Percentiles rank a stretch among this genome's conserved stretches.
Evolutionary conservation across 208 protist genomes (phyloP).

Genomic region (Endotrypanum monterogeii): DNA sequence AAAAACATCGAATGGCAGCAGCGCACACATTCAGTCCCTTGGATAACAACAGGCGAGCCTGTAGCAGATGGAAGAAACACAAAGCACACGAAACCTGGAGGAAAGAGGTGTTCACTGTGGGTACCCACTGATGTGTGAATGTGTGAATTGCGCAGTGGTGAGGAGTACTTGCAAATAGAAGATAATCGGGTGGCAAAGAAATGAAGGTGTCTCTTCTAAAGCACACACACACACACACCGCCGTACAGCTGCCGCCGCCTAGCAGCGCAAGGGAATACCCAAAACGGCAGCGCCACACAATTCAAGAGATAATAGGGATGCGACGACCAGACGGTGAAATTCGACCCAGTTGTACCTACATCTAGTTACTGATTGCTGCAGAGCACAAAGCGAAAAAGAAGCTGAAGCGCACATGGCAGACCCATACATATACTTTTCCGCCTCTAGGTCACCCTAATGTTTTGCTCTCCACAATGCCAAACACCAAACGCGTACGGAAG

Average conservation of each 20-base stretch:
- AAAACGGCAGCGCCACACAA: background rate
- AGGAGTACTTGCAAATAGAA: background rate
- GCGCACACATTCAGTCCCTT: background rate
- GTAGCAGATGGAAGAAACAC: background rate
- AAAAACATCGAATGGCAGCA: background rate
- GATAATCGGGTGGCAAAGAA: background rate
- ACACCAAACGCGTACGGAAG: background rate
- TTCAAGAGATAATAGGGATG: background rate
- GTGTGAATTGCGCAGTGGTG: background rate
- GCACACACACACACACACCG: background rate
- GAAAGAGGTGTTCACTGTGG: background rate
- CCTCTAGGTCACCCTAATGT: no score
- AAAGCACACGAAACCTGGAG: background rate
- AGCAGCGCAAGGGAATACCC: background rate
- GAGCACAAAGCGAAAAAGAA: constrained; percentile 1
- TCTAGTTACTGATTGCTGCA: background rate
- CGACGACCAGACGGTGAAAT: background rate
- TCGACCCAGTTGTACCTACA: background rate
- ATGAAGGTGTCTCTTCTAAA: background rate
- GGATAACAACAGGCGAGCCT: background rate
- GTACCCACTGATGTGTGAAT: background rate
- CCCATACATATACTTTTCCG: background rate
- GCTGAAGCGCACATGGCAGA: background rate
- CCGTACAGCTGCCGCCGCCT: background rate
- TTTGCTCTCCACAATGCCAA: background rate